A percentile compares a stretch with the other conserved stretches of the same genome.
phyloP scores from a whole-genome alignment of 306 rosid genomes.

The Potentilla sterilis region DNA sequence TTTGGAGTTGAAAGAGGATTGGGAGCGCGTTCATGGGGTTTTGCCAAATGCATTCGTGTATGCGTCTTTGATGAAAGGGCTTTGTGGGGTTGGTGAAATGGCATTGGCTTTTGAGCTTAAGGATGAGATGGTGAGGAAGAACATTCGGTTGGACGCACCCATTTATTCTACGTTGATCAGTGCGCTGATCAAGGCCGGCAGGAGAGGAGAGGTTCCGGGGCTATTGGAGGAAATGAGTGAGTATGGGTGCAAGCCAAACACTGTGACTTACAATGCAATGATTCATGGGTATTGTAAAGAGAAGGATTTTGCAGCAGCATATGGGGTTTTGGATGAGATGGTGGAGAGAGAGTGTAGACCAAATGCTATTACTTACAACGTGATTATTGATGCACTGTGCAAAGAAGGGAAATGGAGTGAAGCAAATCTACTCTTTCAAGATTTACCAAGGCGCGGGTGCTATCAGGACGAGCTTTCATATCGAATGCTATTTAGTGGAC shows the following conservation, averaged over 20 bases:
- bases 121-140: conserved; percentile 62
- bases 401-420: conserved; percentile 62
- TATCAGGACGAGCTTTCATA: conserved; percentile 53
- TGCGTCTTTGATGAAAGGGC: conserved; percentile 53
- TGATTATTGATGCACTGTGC: conserved; percentile 52
- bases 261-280: conserved; percentile 69
- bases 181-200: conserved; percentile 52
- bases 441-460: conserved; percentile 58
- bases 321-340: conserved; percentile 58
- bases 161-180: conserved; percentile 54
- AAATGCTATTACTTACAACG: conserved; percentile 60
- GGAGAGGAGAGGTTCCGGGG: conserved; percentile 45
- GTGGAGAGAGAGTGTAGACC: conserved; percentile 46
- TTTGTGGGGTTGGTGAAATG: conserved; percentile 50
- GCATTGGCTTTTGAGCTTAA: conserved; percentile 45
- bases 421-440: conserved; percentile 66
- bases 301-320: conserved; percentile 49
- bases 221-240: conserved; percentile 61
- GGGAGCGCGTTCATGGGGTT: conserved; percentile 38
- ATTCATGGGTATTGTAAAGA: conserved; percentile 62
- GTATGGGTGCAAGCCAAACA: conserved; percentile 44
- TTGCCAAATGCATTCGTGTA: conserved; percentile 44
- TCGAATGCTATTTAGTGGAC: conserved; percentile 60
- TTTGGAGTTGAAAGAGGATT: conserved; percentile 49
- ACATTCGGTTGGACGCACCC: conserved; percentile 37